Evolutionary conservation across 176 grass and related monocot genomes (phyloP), one percentile per base, ranked within the genome.

Genomic region (Aegilops longissima): DNA sequence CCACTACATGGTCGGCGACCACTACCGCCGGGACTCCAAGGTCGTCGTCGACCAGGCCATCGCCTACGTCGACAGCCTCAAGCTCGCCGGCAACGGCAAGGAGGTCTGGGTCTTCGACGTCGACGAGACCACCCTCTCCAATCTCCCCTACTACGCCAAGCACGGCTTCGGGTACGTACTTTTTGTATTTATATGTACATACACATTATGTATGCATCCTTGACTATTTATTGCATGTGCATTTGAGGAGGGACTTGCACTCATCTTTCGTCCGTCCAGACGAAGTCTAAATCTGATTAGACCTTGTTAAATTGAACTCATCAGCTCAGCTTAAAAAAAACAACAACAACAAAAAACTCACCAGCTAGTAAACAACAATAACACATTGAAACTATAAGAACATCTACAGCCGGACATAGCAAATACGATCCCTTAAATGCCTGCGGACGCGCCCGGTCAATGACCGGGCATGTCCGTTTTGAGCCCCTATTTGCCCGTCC

Each of bases 91-190:
- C 56, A 38, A 93, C n/a, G 88, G 88, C 62, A 93, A 75, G 76
- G 93, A 95, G 80, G 79, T 83, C 0, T 92, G 90, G 90, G 71
- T 95, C 10, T 95, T 95, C 18, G 93, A 95, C 80, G 47, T 93
- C 76, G 93, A 95, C 66, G 90, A 95, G 80, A 92, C 90, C 11
- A 63, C 80, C 0, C 83, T 95, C 51, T 93, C 88, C 45, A 95
- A 90, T 56, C 61, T 92, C 24, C 86, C 93, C 9, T 95, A 91
- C 62, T 88, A 95, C 54, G 85, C 88, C 36, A 27, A 42, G 3
- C 78, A 95, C 13, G 93, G 87, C 24, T 95, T 90, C 42, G 93
- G 93, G 88, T 95, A 70, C 33, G 67, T 38, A 36, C 63, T n/a
- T n/a, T n/a, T n/a, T n/a, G n/a, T n/a, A n/a, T n/a, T n/a, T n/a